Base-by-base conservation (phyloP, 148 eudicot species). In the Rhododendron ovatum region DNA sequence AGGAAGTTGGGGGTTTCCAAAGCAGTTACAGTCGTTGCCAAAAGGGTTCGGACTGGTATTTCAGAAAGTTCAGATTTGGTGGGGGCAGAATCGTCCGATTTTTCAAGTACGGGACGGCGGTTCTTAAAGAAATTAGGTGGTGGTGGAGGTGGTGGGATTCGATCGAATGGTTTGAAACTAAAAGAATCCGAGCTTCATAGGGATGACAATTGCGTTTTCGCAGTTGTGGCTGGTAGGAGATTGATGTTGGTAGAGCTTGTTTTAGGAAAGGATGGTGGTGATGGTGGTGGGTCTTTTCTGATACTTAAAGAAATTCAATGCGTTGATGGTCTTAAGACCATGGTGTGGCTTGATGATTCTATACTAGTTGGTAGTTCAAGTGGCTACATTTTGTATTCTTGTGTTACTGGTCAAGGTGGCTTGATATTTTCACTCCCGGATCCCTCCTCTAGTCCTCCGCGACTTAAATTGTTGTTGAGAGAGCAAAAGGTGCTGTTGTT, bases 341-440 rank as follows among this genome's bases (percentile, higher is more conserved):
- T 98, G 86, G 92, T 87, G 55, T 98, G 99, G 99, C 82, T 94
- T 83, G 96, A 93, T 93, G 94, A 98, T 91, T 92, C 93, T 11
- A 83, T 98, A 43, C 63, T 98, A 73, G 90, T 98, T 79, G 99
- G 98, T 78, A 91, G 92, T 85, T 85, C 73, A 28, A 86, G 50
- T 86, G 99, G 94, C 83, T 98, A 98, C 91, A 89, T 88, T 88
- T 85, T 98, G 88, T 91, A 94, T 91, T 92, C 94, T n/a, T 95
- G 95, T 79, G 77, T 86, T 57, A 91, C 87, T 7, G 98, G 98
- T 83, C 88, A 91, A 81, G 89, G 91, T 85, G 89, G 81, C 74
- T 81, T 93, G 92, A 91, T 98, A 61, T 98, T 94, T 88, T 88
- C 95, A 5, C 90, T 98, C 59, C 99, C 98, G 7, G 99, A 98